Conservation (phyloP, 495 filamentous ascomycete genomes). For the Penicillium coffeae region DNA sequence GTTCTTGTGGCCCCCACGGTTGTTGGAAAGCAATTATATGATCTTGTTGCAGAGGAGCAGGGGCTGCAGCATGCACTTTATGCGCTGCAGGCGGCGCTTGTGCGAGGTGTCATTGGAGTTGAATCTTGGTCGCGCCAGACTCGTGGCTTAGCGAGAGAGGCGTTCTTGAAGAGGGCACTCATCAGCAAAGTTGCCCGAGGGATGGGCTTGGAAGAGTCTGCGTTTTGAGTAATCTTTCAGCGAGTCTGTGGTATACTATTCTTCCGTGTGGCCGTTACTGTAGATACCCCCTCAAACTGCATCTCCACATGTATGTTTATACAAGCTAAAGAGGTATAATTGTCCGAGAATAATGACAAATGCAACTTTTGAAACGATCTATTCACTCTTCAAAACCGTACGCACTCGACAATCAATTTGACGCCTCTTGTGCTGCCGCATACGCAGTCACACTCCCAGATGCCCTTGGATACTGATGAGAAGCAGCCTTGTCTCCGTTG, state of each 20-base stretch:
- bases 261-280: no score
- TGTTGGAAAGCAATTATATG: conserved; percentile 88
- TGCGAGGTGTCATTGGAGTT: conserved; percentile 74
- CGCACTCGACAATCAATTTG: no score
- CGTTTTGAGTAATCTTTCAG: not conserved
- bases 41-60: conserved; percentile 78
- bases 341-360: no score
- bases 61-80: conserved; percentile 82
- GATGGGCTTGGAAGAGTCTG: conserved; percentile 61
- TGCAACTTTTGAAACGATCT: no score
- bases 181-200: conserved; percentile 83
- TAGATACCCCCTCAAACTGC: no score
- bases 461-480: no score
- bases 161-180: conserved; percentile 84
- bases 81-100: conserved; percentile 75
- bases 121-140: conserved; percentile 81
- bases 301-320: no score
- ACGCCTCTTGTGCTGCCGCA: no score
- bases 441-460: no score
- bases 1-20: conserved; percentile 91
- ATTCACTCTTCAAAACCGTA: no score
- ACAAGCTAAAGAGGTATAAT: no score
- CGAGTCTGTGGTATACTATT: not conserved
- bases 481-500: no score
- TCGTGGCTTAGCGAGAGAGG: conserved; percentile 77